Conservation (phyloP, 2,329 filamentous ascomycete genomes). For the Sphaceloma murrayae region DNA sequence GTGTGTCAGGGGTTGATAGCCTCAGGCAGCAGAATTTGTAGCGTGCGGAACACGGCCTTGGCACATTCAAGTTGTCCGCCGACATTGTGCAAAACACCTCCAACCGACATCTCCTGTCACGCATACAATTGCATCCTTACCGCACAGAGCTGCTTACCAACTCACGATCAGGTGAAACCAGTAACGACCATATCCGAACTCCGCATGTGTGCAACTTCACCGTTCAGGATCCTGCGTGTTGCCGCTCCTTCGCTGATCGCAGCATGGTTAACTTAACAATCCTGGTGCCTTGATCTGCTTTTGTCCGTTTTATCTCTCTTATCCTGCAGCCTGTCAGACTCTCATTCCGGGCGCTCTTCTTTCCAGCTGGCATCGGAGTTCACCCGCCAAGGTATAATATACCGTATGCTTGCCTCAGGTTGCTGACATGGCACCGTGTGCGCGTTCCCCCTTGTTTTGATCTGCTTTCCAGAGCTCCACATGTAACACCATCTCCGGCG, state of each 20-base stretch:
- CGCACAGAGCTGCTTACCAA: background rate
- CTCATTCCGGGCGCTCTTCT: too few relatives aligned
- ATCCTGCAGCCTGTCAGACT: constrained; percentile 7
- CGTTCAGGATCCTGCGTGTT: too few relatives aligned
- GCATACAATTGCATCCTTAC: background rate
- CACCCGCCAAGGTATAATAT: background rate
- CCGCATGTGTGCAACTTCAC: background rate
- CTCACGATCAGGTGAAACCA: too few relatives aligned
- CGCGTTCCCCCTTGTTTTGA: background rate
- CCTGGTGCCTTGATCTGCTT: constrained; percentile 13
- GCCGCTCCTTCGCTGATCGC: constrained; percentile 7
- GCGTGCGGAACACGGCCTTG: constrained; percentile 2
- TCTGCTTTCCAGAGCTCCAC: background rate
- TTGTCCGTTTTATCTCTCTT: background rate
- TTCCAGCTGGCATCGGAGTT: background rate
- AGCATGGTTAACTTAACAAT: constrained; percentile 2
- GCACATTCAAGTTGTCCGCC: too few relatives aligned
- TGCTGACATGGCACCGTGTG: background rate
- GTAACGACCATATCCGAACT: too few relatives aligned
- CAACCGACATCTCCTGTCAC: too few relatives aligned
- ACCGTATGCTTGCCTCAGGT: constrained; percentile 7
- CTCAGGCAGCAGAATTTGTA: constrained; percentile 13
- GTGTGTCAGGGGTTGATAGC: too few relatives aligned
- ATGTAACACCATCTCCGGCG: constrained; percentile 6
- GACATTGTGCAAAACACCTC: too few relatives aligned